Conservation (phyloP, 176 grass and related monocot species). For the Bromus sterilis region DNA sequence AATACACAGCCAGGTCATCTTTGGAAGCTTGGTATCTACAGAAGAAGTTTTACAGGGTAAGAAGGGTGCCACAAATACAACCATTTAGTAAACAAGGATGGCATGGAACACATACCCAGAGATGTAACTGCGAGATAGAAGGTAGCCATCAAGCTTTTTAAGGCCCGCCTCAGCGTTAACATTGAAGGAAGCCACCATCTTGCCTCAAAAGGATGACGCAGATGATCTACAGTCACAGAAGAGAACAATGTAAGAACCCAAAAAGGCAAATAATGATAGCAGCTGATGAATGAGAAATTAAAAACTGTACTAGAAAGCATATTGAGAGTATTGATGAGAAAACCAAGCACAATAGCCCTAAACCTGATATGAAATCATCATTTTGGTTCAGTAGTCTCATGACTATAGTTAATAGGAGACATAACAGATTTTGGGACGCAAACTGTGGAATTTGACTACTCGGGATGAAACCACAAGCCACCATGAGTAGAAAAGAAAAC, state of each 20-base stretch:
- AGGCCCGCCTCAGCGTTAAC: constrained; percentile 62
- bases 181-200: constrained; percentile 73
- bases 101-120: constrained; percentile 39
- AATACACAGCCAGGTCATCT: constrained; percentile 84
- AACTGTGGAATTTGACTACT: background rate
- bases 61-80: background rate
- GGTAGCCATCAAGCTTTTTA: constrained; percentile 76
- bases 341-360: background rate
- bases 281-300: background rate
- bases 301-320: background rate
- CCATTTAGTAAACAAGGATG: background rate
- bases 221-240: background rate
- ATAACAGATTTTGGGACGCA: background rate
- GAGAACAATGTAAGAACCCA: background rate
- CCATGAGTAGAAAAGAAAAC: background rate
- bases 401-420: background rate
- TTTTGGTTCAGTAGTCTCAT: background rate
- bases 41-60: background rate
- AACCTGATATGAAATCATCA: background rate
- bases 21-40: constrained; percentile 93
- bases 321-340: background rate
- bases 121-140: constrained; percentile 85
- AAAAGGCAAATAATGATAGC: background rate
- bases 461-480: background rate
- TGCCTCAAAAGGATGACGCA: constrained; percentile 5